Base-by-base conservation (phyloP, 2,329 filamentous ascomycete genomes). In the Aspergillus costaricaensis region DNA sequence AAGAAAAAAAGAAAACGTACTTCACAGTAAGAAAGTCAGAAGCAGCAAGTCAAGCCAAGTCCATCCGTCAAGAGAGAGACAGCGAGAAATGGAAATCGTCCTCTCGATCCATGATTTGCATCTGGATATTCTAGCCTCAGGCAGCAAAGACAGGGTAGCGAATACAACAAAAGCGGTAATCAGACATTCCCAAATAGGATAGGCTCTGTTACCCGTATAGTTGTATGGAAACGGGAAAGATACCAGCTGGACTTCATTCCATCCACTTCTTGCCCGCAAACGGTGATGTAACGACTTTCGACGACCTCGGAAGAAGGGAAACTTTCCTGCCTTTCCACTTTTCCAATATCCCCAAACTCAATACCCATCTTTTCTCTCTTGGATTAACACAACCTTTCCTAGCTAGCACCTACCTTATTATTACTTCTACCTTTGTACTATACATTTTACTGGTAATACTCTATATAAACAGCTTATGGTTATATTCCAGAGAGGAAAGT, bases 281-380 rank as follows among this genome's bases (percentile, higher is more conserved):
- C 65, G 60, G 60, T 59, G 58, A 64, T 63, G 58, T 63, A 59
- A 63, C 59, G 52, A 58, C 36, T 41, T 17, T 30, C 21, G 36
- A 38, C 51, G 51, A 32, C 44, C 44, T 50, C 30, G 23, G 47
- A 21, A 17, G 23, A 19, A 23, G 25, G 19, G 30, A 36, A 21
- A n/a, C 44, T 27, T 23, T n/a, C 44, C 44, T 25, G 21, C 12
- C 21, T 9, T 17, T 43, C 19, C 39, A 23, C 25, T 4, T 36
- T 36, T 36, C 32, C 32, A 14, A 36, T 36, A 50, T 50, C 17
- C 25, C 15, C 30, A 50, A 50, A 19, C 15, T 27, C 47, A 50
- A 50, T 50, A 32, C 47, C 10, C 25, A n/a, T 50, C 47, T 10
- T 19, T 7, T 36, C 32, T 15, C 10, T 36, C 32, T 36, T 36